Percentiles rank a stretch among this genome's conserved stretches.
These are phyloP conservation scores for Amanita thiersii DNA, from an alignment of 768 basidiomycete genomes.

Conservation along the genomic window DNA sequence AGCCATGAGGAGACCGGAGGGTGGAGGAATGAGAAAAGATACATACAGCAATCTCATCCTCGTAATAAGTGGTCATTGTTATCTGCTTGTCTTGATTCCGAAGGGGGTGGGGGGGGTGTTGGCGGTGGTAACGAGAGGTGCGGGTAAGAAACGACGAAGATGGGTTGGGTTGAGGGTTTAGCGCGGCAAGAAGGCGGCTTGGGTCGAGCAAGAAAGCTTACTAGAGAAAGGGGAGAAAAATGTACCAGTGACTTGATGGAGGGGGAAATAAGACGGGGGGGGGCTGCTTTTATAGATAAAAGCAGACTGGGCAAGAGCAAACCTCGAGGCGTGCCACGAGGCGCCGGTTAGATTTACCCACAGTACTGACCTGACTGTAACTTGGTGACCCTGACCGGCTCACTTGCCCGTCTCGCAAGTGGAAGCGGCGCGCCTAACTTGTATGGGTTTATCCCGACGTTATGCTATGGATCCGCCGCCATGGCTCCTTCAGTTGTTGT, in stretches of 20 bases:
- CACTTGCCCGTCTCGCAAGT: background rate
- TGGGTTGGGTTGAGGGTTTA: constrained; percentile 12
- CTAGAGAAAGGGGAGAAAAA: too few relatives aligned
- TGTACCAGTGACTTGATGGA: too few relatives aligned
- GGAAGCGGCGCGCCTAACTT: too few relatives aligned
- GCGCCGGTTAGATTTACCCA: constrained; percentile 20
- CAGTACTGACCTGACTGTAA: constrained; percentile 7
- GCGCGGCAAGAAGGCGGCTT: too few relatives aligned
- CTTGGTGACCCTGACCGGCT: background rate
- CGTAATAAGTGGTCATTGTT: constrained; percentile 6
- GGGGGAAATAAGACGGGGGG: constrained; percentile 13
- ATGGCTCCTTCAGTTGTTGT: too few relatives aligned
- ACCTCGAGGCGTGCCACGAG: constrained; percentile 47
- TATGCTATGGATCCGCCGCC: too few relatives aligned
- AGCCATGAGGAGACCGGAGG: constrained; percentile 9
- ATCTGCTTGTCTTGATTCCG: background rate
- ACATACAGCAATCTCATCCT: constrained; percentile 14
- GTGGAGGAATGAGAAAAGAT: constrained; percentile 7
- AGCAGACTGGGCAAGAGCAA: constrained; percentile 22
- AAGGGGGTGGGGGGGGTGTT: background rate
- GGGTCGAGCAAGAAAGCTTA: too few relatives aligned
- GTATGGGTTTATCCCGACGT: too few relatives aligned
- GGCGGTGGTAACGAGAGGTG: background rate
- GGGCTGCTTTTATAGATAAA: constrained; percentile 41
- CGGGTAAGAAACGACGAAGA: constrained; percentile 11